Conservation (phyloP, 2,329 filamentous ascomycete species). For the Fusarium tuaranense region DNA sequence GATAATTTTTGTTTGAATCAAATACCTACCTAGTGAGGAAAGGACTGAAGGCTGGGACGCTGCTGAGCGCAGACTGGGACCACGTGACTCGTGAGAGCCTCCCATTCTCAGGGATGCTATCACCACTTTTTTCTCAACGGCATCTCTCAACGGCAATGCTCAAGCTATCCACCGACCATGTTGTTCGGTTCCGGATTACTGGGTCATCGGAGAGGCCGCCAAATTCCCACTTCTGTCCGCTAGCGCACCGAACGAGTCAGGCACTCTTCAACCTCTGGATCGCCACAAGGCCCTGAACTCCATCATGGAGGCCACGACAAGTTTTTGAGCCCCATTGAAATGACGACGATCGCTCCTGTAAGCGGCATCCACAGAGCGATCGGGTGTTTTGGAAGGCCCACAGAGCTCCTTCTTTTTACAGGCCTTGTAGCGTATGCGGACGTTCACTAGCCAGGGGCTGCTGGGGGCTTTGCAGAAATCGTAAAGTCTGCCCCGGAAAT, state of each 20-base stretch:
- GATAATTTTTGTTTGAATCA: background rate
- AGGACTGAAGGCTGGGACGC: no score
- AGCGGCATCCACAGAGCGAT: background rate
- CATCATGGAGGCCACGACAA: background rate
- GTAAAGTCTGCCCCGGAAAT: background rate
- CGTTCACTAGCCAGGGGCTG: conserved; percentile 5
- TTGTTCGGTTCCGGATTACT: background rate
- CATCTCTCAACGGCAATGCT: background rate
- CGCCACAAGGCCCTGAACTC: background rate
- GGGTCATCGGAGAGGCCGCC: background rate
- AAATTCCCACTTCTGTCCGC: background rate
- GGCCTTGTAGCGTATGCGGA: background rate
- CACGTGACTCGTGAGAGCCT: background rate
- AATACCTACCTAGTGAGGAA: no score
- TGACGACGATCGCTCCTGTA: conserved; percentile 6
- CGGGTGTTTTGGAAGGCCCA: background rate
- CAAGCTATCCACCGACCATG: background rate
- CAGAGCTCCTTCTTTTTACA: background rate
- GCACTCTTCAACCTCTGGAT: background rate
- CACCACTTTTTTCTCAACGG: background rate
- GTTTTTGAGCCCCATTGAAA: background rate
- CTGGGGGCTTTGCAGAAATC: conserved; percentile 4
- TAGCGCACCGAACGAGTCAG: background rate
- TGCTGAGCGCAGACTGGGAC: background rate
- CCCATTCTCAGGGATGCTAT: background rate